Conservation (phyloP, 2,329 filamentous ascomycete genomes). For the Epicoccum sorghinum region DNA sequence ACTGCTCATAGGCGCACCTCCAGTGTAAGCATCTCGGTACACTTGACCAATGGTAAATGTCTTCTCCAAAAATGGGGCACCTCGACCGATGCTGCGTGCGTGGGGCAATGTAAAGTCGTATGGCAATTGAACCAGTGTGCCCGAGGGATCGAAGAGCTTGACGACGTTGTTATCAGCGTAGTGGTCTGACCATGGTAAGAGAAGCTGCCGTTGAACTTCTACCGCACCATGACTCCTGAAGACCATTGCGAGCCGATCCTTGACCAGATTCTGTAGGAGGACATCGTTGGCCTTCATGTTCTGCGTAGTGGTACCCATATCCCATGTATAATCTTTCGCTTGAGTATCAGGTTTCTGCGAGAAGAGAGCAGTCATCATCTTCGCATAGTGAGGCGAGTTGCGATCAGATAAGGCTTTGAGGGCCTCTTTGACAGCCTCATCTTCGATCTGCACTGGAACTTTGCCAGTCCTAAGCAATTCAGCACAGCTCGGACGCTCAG, state of each 20-base stretch:
- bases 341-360: constrained; percentile 72
- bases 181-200: constrained; percentile 83
- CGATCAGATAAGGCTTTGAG: constrained; percentile 82
- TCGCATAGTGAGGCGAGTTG: constrained; percentile 84
- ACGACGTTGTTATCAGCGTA: constrained; percentile 74
- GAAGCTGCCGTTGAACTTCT: constrained; percentile 72
- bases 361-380: constrained; percentile 87
- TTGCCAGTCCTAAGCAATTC: constrained; percentile 86
- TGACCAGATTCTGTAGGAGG: constrained; percentile 74
- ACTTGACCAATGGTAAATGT: constrained; percentile 88
- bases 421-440: constrained; percentile 84
- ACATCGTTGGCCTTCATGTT: constrained; percentile 59
- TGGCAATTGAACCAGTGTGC: constrained; percentile 90
- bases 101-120: constrained; percentile 91
- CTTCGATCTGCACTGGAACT: constrained; percentile 89
- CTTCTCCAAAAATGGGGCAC: constrained; percentile 69
- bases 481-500: constrained; percentile 78
- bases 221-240: constrained; percentile 91
- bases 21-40: constrained; percentile 78
- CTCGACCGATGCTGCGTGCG: constrained; percentile 80
- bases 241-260: constrained; percentile 74
- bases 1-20: constrained; percentile 80
- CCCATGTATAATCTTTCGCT: constrained; percentile 71
- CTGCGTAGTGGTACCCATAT: constrained; percentile 46
- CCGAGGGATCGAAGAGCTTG: constrained; percentile 79